Conservation (phyloP, 441 rosid genomes). For the Manihot esculenta region DNA sequence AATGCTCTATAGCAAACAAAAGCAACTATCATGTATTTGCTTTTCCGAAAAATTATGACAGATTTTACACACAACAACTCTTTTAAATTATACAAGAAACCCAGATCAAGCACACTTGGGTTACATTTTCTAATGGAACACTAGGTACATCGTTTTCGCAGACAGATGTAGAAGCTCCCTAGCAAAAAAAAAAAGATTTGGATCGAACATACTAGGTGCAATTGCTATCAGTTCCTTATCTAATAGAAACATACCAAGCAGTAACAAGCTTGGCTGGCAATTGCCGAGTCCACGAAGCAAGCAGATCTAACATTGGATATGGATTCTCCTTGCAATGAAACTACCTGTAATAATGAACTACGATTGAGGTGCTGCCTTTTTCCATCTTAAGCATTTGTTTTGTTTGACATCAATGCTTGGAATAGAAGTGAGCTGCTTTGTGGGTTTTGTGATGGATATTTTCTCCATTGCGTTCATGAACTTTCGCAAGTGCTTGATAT, state of each 20-base stretch:
- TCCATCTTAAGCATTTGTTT: conserved; percentile 76
- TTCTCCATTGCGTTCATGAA: conserved; percentile 68
- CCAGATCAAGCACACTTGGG: conserved; percentile 22
- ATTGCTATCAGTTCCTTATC: conserved; percentile 24
- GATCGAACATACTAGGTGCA: conserved; percentile 17
- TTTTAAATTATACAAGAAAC: conserved; percentile 19
- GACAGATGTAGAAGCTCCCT: conserved; percentile 8
- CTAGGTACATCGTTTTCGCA: neutral
- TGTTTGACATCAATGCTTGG: conserved; percentile 63
- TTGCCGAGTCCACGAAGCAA: conserved; percentile 17
- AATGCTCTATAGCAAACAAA: neutral
- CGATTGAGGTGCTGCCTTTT: conserved; percentile 33
- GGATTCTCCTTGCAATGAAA: conserved; percentile 14
- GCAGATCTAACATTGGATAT: conserved; percentile 12
- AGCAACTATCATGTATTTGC: conserved; percentile 14
- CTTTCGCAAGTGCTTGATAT: conserved; percentile 58
- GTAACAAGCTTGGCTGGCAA: conserved; percentile 13
- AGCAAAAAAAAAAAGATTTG: conserved; percentile 15
- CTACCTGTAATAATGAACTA: conserved; percentile 18
- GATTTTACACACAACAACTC: conserved; percentile 27
- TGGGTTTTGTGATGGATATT: conserved; percentile 38
- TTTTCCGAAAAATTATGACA: conserved; percentile 14
- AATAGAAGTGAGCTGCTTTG: conserved; percentile 45
- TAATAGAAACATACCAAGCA: conserved; percentile 9
- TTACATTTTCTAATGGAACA: neutral